Percentiles rank a stretch among this genome's conserved stretches.
These are phyloP conservation scores for Coemansia sp. DNA, from an alignment of 192 early-diverging fungal genomes.

Conservation along the genomic window DNA sequence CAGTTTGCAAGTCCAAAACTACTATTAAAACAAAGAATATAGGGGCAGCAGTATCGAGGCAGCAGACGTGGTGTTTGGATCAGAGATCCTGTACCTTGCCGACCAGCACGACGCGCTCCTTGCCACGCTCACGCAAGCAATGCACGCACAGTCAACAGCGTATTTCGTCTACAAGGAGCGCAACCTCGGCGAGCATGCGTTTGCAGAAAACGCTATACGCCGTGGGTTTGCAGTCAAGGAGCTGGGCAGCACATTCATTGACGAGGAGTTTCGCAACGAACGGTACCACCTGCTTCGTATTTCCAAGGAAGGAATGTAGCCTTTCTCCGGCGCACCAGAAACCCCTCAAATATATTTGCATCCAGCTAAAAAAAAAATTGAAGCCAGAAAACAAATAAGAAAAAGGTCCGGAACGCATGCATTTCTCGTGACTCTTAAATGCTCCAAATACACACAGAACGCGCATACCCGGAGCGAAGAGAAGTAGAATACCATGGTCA, in stretches of 20 bases:
- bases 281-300: constrained; percentile 20
- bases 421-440: background rate
- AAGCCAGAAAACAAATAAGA: background rate
- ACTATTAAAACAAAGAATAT: background rate
- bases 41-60: background rate
- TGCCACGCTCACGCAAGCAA: constrained; percentile 8
- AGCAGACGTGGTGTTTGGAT: constrained; percentile 24
- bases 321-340: constrained; percentile 22
- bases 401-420: background rate
- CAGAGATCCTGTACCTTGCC: constrained; percentile 31
- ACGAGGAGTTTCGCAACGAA: constrained; percentile 17
- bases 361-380: background rate
- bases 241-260: constrained; percentile 4
- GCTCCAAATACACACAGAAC: constrained; percentile 1
- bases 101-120: constrained; percentile 17
- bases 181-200: constrained; percentile 11
- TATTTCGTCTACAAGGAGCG: constrained; percentile 33
- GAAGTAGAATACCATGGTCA: constrained; percentile 10
- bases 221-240: constrained; percentile 12
- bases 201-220: background rate
- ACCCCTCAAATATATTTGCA: background rate
- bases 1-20: too few relatives aligned
- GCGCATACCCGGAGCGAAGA: background rate
- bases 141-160: constrained; percentile 11
- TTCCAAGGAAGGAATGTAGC: constrained; percentile 19